Evolutionary conservation across 2,329 filamentous ascomycete genomes (phyloP), one percentile per base, ranked within the genome.

Genomic region (Pseudophaeomoniella oleicola): DNA sequence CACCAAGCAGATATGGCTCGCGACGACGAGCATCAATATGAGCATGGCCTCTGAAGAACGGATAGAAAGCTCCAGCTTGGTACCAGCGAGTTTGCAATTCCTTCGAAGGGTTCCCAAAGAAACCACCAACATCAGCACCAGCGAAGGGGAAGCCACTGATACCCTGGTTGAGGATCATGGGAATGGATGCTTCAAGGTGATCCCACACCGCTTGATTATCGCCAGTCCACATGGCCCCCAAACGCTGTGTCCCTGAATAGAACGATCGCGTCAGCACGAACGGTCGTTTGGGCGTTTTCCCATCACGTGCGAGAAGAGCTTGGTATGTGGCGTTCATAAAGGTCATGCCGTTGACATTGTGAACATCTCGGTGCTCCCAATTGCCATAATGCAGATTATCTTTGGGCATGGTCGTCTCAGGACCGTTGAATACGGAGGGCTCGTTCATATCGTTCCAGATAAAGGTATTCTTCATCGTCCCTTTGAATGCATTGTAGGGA

Each of bases 391-490:
- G 90, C 18, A 98, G 60, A 55, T 98, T 98, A 64, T 98, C 90
- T 61, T 94, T 94, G 42, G 90, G 90, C 87, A 96, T 96, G 4
- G 88, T 96, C 3, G 86, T 93, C 59, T 98, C 90, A 0, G 90
- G 90, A 0, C 90, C 90, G 55, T 96, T 96, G 67, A 98, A 98
- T 2, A 98, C 90, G 0, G 90, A 96, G 0, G 90, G 90, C 63
- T 98, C 90, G 54, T 94, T 96, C 90, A 98, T 98, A 57, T 98
- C 90, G 57, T 98, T 98, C 90, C 90, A 98, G 50, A 98, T 75
- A 59, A 85, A 94, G 0, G 84, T 79, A 57, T 96, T 98, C 44
- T 78, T 69, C 48, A 79, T 71, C 1, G 85, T 85, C 34, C 86
- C 87, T 57, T 84, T 83, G 69, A 94, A 98, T 30, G 64, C 72